Percentiles rank a stretch among this genome's conserved stretches.
These are phyloP conservation scores for Phytophthora agathidicida DNA, from an alignment of 352 stramenopile genomes.

Conservation along the genomic window DNA sequence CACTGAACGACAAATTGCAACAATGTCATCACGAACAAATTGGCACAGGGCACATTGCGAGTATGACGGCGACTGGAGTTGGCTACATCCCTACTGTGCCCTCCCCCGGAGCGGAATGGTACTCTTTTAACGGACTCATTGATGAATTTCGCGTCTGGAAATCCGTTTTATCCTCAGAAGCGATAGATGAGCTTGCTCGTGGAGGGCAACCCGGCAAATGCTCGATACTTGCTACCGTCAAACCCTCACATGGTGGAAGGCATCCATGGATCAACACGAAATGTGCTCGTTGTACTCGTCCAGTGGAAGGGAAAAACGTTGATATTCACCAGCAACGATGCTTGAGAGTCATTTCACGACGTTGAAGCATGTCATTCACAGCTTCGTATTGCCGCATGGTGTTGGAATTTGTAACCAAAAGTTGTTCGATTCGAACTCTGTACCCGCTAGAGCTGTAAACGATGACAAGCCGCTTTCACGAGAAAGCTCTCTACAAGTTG, in stretches of 20 bases:
- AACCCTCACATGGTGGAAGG: constrained; percentile 1
- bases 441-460: too few relatives aligned
- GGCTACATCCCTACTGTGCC: neutral
- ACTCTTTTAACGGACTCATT: constrained; percentile 21
- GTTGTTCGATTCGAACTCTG: too few relatives aligned
- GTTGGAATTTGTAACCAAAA: too few relatives aligned
- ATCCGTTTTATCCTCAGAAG: neutral
- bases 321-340: too few relatives aligned
- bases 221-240: neutral
- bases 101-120: constrained; percentile 9
- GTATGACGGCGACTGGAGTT: neutral
- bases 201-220: neutral
- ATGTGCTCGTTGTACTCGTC: neutral
- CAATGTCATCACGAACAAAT: constrained; percentile 9
- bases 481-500: too few relatives aligned
- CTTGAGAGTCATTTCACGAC: too few relatives aligned
- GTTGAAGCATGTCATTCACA: too few relatives aligned
- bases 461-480: too few relatives aligned
- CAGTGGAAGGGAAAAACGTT: constrained; percentile 3
- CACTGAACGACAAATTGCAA: constrained; percentile 9
- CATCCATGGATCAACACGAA: constrained; percentile 1
- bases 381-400: too few relatives aligned
- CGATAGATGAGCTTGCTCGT: neutral
- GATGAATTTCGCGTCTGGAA: constrained; percentile 21
- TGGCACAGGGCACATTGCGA: constrained; percentile 3